Base-by-base conservation (phyloP, 2,329 filamentous ascomycete species). In the Fusarium lyarnte region DNA sequence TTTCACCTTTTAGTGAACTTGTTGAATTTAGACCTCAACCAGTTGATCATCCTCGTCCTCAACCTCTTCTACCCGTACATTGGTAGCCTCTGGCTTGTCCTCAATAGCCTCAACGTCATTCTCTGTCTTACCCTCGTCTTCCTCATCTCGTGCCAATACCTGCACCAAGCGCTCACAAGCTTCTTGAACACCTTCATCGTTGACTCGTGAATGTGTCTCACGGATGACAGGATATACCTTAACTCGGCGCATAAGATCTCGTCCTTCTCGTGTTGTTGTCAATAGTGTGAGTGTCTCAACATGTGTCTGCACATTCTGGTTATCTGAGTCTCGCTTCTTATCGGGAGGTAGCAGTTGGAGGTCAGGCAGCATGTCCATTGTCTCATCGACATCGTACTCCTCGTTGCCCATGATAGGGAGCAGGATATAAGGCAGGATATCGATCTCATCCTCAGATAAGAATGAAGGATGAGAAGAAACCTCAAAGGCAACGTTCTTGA, bases 401-500 rank as follows among this genome's bases (percentile, higher is more conserved):
- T 98, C 96, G 38, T 88, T 91, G 0, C 95, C 95, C 77, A 92
- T 95, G 52, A 98, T 91, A 0, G 96, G 95, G 11, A 98, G 87
- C 14, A 99, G 84, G 21, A 98, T 85, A 81, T 98, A 98, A 0
- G 95, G 95, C 8, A 98, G 84, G 21, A 98, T 87, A 76, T 97
- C 92, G 54, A 95, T 90, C 42, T 91, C 90, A 23, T 91, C 88
- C 57, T 93, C 90, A 2, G 88, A 87, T 49, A 98, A 83, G 58
- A 97, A 91, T 4, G 87, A 84, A 0, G 89, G 85, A 77, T 98
- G 95, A 0, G 92, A 88, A 6, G 89, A 82, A 10, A 95, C 83
- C 77, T 97, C 93, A 79, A 99, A 98, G 11, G 94, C 91, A 35
- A 93, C 90, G 79, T 99, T 99, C 82, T 98, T 98, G 80, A 99